A percentile compares a stretch with the other conserved stretches of the same genome.
Evolutionary conservation across 2,329 filamentous ascomycete genomes (phyloP).

Genomic region (Tothia fuscella): DNA sequence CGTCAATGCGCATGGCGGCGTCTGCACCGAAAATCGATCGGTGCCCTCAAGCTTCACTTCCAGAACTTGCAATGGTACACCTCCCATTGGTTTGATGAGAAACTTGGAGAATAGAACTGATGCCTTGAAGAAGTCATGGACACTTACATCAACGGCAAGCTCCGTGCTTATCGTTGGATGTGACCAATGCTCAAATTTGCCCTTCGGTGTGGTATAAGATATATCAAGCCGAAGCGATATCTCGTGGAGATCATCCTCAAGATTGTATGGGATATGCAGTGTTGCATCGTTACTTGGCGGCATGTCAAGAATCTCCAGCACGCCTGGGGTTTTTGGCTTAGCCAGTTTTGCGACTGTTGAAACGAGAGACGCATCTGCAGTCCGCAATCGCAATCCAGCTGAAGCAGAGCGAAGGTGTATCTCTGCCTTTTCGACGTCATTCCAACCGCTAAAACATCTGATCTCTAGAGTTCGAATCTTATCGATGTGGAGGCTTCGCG

Average conservation of each 20-base stretch:
- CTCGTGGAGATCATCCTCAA: conserved; percentile 62
- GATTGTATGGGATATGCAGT: conserved; percentile 66
- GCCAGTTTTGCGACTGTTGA: conserved; percentile 30
- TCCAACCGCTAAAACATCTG: conserved; percentile 61
- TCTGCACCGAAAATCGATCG: conserved; percentile 53
- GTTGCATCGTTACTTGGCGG: conserved; percentile 35
- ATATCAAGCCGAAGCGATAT: conserved; percentile 68
- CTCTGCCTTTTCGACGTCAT: conserved; percentile 41
- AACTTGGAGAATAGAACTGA: conserved; percentile 75
- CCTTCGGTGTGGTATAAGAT: conserved; percentile 55
- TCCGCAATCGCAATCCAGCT: conserved; percentile 46
- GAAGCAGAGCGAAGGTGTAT: conserved; percentile 46
- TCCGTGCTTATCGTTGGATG: conserved; percentile 56
- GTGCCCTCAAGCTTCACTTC: conserved; percentile 60
- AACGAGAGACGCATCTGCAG: conserved; percentile 35
- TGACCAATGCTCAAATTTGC: conserved; percentile 52
- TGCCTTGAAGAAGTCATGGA: conserved; percentile 90
- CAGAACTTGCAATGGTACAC: conserved; percentile 62
- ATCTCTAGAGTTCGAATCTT: conserved; percentile 68
- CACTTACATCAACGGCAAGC: conserved; percentile 83
- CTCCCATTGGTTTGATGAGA: conserved; percentile 70
- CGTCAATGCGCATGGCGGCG: conserved; percentile 31
- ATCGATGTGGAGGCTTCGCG: conserved; percentile 66
- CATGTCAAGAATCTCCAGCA: conserved; percentile 35
- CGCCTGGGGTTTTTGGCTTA: conserved; percentile 27